A percentile compares a stretch with the other conserved stretches of the same genome.
Conservation (phyloP, 139 green algal genomes). For the Chlamydomonas eustigma region DNA sequence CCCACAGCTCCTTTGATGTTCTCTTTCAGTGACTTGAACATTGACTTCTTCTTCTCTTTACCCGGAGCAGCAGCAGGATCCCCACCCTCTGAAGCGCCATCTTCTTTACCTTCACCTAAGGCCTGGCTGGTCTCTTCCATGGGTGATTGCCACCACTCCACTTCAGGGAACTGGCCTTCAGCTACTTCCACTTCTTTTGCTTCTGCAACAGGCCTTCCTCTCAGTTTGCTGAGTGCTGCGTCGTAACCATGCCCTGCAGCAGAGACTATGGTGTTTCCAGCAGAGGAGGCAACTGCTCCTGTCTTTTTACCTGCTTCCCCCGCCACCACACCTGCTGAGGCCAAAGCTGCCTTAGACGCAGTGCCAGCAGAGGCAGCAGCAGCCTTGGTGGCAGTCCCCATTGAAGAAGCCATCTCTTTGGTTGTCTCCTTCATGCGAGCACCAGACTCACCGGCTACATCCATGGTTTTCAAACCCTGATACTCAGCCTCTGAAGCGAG, state of each 20-base stretch:
- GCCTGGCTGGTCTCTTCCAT: too few species aligned
- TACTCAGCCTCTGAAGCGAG: neutral
- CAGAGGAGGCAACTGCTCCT: neutral
- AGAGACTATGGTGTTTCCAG: neutral
- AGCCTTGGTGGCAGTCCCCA: too few species aligned
- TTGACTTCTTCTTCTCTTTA: constrained; percentile 4
- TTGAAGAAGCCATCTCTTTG: too few species aligned
- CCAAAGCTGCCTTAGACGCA: neutral
- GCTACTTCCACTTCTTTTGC: neutral
- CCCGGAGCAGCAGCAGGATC: too few species aligned
- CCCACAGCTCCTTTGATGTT: neutral
- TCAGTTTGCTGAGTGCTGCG: neutral
- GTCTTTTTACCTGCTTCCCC: neutral
- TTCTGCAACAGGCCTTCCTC: neutral
- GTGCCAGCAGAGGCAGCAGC: too few species aligned
- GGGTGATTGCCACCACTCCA: too few species aligned
- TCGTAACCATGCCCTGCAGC: neutral
- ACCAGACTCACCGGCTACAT: neutral
- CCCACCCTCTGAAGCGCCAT: neutral
- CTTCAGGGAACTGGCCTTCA: too few species aligned
- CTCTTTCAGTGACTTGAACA: neutral
- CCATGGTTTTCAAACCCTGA: neutral
- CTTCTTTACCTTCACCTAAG: constrained; percentile 2
- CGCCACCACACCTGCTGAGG: neutral
- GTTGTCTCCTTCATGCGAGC: too few species aligned